Conservation (phyloP, 2,329 filamentous ascomycete genomes). For the Cladorrhinum sp. region DNA sequence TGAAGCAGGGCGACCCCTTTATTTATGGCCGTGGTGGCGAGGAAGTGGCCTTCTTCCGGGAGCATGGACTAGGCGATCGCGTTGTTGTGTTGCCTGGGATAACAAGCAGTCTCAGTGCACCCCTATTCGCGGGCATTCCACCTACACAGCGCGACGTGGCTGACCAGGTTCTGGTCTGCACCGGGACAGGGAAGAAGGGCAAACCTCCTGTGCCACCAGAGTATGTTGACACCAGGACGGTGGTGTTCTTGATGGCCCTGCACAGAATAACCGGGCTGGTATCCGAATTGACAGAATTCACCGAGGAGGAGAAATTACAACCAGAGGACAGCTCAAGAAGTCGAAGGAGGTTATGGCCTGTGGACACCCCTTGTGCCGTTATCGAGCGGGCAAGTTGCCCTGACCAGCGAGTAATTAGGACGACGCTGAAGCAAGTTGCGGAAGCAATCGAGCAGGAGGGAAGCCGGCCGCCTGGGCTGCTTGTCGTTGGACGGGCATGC, state of each 20-base stretch:
- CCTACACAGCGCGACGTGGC: slow-evolving; percentile 84
- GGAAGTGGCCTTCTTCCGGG: slow-evolving; percentile 80
- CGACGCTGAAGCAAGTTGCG: slow-evolving; percentile 75
- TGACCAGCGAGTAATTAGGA: slow-evolving; percentile 88
- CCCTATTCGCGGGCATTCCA: slow-evolving; percentile 84
- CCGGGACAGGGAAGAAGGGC: slow-evolving; percentile 90
- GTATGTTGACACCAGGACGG: slow-evolving; percentile 72
- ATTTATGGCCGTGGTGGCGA: slow-evolving; percentile 94
- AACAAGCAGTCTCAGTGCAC: slow-evolving; percentile 81
- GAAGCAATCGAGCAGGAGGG: slow-evolving; percentile 86
- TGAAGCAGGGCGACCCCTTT: slow-evolving; percentile 97
- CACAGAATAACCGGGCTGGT: slow-evolving; percentile 78
- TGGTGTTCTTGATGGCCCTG: slow-evolving; percentile 92
- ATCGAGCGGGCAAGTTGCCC: slow-evolving; percentile 91
- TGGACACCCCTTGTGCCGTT: slow-evolving; percentile 81
- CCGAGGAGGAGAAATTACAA: slow-evolving; percentile 29
- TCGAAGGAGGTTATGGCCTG: slow-evolving; percentile 62
- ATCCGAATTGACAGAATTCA: slow-evolving; percentile 59
- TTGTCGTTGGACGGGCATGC: slow-evolving; percentile 83
- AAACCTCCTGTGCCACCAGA: slow-evolving; percentile 76
- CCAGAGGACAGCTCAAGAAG: background rate
- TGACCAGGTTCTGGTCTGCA: slow-evolving; percentile 94
- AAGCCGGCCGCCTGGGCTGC: slow-evolving; percentile 79
- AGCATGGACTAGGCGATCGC: slow-evolving; percentile 62
- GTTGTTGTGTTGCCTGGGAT: slow-evolving; percentile 80